These are phyloP conservation scores for Curvularia sp. DNA, from an alignment of 2,329 filamentous ascomycete genomes.

Conservation along the genomic window DNA sequence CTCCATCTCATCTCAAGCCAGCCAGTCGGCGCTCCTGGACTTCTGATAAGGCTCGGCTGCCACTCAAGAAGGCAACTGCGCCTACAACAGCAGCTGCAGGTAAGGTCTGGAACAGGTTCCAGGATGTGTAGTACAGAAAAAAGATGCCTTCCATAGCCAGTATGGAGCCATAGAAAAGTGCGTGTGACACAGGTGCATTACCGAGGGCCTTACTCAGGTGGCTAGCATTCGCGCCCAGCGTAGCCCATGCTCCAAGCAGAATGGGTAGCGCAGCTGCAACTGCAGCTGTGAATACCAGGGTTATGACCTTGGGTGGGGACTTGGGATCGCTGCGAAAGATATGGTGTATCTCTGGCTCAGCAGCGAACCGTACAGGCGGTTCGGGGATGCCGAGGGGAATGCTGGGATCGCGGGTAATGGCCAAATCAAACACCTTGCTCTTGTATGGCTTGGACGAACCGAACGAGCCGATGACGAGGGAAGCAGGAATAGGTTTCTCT, in stretches of 20 bases:
- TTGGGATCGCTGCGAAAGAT: conserved; percentile 81
- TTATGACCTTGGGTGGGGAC: conserved; percentile 82
- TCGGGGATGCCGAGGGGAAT: conserved; percentile 66
- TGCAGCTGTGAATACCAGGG: conserved; percentile 75
- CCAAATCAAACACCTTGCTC: conserved; percentile 74
- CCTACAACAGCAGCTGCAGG: conserved; percentile 74
- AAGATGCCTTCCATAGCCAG: conserved; percentile 89
- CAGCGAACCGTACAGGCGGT: conserved; percentile 80
- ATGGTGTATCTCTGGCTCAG: conserved; percentile 85
- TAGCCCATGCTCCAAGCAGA: conserved; percentile 75
- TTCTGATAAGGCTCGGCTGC: conserved; percentile 87
- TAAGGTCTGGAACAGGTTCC: conserved; percentile 90
- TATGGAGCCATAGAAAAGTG: conserved; percentile 85
- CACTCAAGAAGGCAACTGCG: conserved; percentile 79
- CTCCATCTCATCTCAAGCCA: conserved; percentile 66
- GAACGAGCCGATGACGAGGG: conserved; percentile 84
- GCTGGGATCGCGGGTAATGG: conserved; percentile 69
- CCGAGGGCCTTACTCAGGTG: conserved; percentile 79
- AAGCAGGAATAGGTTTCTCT: conserved; percentile 74
- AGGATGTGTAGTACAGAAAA: conserved; percentile 89
- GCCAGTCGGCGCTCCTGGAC: conserved; percentile 87
- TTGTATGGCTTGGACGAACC: conserved; percentile 74
- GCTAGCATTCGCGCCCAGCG: conserved; percentile 80
- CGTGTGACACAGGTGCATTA: conserved; percentile 79
- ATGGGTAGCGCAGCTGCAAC: conserved; percentile 76